Evolutionary conservation across 495 filamentous ascomycete species (phyloP), one percentile per base, ranked within the genome.

Genomic region (Tuber borchii): DNA sequence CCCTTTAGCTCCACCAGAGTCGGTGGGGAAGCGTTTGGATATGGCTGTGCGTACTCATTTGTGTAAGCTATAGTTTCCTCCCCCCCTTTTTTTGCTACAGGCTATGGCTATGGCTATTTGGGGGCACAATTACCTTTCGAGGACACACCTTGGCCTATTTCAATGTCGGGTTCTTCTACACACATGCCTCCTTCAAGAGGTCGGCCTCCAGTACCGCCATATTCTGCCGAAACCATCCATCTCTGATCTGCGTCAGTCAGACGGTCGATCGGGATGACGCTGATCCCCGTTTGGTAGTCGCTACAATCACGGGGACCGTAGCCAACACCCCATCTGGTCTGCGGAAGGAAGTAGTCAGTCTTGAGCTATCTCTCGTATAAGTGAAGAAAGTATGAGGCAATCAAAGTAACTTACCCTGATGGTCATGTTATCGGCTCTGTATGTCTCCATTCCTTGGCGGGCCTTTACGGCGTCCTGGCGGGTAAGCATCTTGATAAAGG

Each of bases 271-370:
- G 95, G 95, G 76, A 99, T 97, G 42, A 98, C 85, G 84, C 94
- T 97, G 84, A 97, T 89, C 45, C 95, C 95, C 19, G 90, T 94
- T 73, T 90, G 88, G 84, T 98, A 99, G 83, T 99, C 94, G 83
- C 92, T 95, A 87, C 95, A 99, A 82, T 99, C 96, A 77, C 96
- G 92, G 22, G 95, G 96, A 2, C 95, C 95, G 80, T 97, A 99
- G 6, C 95, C 95, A 48, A 99, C 96, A 78, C 95, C 95, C 95
- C 95, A 99, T 71, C 94, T 90, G 42, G 94, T 97, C 90, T 97
- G 76, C 75, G 44, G 45, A 73, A 65, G 81, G 69, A 70, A 70
- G 76, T n/a, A 26, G 76, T 84, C 74, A 86, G 83, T 70, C 74
- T 61, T 73, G 26, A 71, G n/a, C 20, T 10, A 39, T n/a, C 40